Percentiles rank a stretch among this genome's conserved stretches.
Evolutionary conservation across 2,329 filamentous ascomycete genomes (phyloP).

Genomic region (Dothidotthia symphoricarpi): DNA sequence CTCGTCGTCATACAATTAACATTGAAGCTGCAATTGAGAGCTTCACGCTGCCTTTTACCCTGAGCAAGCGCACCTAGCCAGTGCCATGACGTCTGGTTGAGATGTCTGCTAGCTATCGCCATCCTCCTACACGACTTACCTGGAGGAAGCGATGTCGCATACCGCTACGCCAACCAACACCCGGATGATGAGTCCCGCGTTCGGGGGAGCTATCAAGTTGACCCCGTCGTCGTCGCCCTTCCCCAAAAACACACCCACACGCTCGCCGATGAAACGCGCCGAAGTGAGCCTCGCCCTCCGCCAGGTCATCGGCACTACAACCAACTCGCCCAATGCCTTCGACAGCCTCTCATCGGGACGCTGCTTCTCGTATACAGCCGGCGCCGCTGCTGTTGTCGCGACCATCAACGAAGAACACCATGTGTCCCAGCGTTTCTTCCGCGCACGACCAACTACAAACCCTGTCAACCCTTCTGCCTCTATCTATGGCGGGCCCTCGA

Average conservation of each 20-base stretch:
- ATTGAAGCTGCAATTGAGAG: neutral
- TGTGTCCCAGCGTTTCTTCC: slow-evolving; percentile 80
- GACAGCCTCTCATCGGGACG: slow-evolving; percentile 69
- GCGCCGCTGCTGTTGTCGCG: slow-evolving; percentile 88
- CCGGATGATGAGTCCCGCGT: slow-evolving; percentile 44
- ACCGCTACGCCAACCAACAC: slow-evolving; percentile 39
- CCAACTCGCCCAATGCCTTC: slow-evolving; percentile 79
- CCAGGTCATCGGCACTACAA: slow-evolving; percentile 89
- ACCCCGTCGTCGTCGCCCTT: slow-evolving; percentile 71
- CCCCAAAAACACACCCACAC: slow-evolving; percentile 57
- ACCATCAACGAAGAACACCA: slow-evolving; percentile 66
- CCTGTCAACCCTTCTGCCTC: slow-evolving; percentile 63
- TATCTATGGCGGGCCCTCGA: slow-evolving; percentile 55
- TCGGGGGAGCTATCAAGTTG: slow-evolving; percentile 41
- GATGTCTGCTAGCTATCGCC: slow-evolving; percentile 25
- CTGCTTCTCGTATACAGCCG: slow-evolving; percentile 85
- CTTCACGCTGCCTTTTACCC: no score
- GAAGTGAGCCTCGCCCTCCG: slow-evolving; percentile 65
- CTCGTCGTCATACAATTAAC: no score
- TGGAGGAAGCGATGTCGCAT: slow-evolving; percentile 36
- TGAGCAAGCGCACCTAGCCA: slow-evolving; percentile 15
- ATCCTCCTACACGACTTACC: slow-evolving; percentile 25
- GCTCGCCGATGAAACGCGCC: slow-evolving; percentile 59
- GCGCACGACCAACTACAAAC: slow-evolving; percentile 70
- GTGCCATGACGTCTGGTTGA: slow-evolving; percentile 30